Percentiles rank a stretch among this genome's conserved stretches.
These are phyloP conservation scores for Abrus precatorius DNA, from an alignment of 306 rosid species.

Conservation along the genomic window DNA sequence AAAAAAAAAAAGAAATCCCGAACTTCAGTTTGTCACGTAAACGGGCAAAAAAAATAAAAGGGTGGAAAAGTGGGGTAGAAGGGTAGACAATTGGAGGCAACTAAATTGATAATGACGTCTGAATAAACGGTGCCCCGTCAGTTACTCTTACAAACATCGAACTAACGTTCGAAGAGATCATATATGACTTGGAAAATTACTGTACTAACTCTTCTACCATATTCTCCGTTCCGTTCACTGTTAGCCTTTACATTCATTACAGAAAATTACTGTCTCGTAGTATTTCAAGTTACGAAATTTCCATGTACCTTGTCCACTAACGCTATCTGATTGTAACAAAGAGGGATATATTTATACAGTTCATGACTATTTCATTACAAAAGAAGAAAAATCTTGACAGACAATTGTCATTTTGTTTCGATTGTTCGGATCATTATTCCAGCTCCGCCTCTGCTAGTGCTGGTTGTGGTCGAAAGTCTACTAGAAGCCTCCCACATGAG, in stretches of 20 bases:
- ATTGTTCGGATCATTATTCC: constrained; percentile 15
- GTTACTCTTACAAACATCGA: neutral
- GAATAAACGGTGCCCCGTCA: neutral
- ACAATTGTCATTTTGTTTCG: neutral
- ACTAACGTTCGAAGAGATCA: neutral
- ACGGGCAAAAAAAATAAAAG: neutral
- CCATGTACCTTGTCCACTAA: constrained; percentile 1
- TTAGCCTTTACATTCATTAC: neutral
- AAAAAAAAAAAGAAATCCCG: neutral
- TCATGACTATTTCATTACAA: constrained; percentile 1
- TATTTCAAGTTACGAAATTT: constrained; percentile 7
- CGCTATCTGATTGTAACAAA: neutral
- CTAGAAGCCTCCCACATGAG: constrained; percentile 35
- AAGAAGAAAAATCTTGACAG: constrained; percentile 23
- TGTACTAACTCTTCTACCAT: neutral
- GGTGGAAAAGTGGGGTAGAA: neutral
- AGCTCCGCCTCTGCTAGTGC: constrained; percentile 20
- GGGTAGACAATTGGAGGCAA: neutral
- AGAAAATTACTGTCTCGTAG: neutral
- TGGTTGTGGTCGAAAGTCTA: neutral
- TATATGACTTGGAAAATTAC: neutral
- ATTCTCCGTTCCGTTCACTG: constrained; percentile 1
- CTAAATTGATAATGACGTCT: neutral
- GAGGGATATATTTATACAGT: constrained; percentile 25
- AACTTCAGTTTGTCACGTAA: neutral